Conservation (phyloP, 2,329 filamentous ascomycete species). For the Talaromyces sp. region DNA sequence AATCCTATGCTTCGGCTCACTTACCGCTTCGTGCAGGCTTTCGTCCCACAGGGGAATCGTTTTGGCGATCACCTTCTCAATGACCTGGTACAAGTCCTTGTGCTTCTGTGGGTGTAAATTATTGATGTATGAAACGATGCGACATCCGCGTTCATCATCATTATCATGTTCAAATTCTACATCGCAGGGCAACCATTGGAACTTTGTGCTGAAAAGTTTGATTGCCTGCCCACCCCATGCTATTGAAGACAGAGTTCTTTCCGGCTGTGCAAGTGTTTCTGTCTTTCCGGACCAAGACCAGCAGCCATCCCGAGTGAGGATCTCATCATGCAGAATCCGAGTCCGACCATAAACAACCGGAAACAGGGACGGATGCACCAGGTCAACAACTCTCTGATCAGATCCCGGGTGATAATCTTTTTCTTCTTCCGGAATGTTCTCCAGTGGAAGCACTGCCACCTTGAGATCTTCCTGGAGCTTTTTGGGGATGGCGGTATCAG, state of each 20-base stretch:
- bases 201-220: slow-evolving; percentile 17
- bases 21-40: slow-evolving; percentile 18
- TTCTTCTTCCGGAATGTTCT: slow-evolving; percentile 35
- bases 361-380: slow-evolving; percentile 61
- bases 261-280: slow-evolving; percentile 19
- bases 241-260: slow-evolving; percentile 19
- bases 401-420: slow-evolving; percentile 10
- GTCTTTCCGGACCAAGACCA: slow-evolving; percentile 21
- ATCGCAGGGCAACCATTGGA: slow-evolving; percentile 45
- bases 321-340: slow-evolving; percentile 23
- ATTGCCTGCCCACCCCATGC: slow-evolving; percentile 1
- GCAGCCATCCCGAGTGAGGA: slow-evolving; percentile 24
- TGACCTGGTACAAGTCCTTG: slow-evolving; percentile 32
- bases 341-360: slow-evolving; percentile 43
- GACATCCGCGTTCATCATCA: slow-evolving; percentile 19
- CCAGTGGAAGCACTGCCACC: slow-evolving; percentile 43
- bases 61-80: slow-evolving; percentile 34
- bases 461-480: slow-evolving; percentile 41
- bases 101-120: slow-evolving; percentile 40
- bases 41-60: slow-evolving; percentile 23
- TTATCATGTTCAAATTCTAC: slow-evolving; percentile 26
- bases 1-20: slow-evolving; percentile 19
- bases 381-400: slow-evolving; percentile 14
- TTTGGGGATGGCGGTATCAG: slow-evolving; percentile 44
- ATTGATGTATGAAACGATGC: slow-evolving; percentile 42